Evolutionary conservation across 2,329 filamentous ascomycete genomes (phyloP).

Genomic region (Immersiporthe knoxdaviesiana): DNA sequence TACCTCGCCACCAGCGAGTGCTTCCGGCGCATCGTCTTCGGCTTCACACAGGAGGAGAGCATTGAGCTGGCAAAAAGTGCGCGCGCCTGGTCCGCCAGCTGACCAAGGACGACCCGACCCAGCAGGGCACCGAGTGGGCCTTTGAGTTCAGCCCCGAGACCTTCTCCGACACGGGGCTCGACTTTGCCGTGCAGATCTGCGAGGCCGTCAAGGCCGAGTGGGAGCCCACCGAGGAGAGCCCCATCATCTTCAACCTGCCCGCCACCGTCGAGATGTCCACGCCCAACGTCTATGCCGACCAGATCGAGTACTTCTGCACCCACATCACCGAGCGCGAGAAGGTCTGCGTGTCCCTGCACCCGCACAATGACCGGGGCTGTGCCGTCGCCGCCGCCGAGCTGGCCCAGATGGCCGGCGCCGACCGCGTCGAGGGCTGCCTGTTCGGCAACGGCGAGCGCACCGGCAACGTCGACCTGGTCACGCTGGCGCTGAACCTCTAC

Average conservation of each 20-base stretch:
- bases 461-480: constrained; percentile 94
- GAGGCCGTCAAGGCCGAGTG: constrained; percentile 93
- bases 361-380: constrained; percentile 92
- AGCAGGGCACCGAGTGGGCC: constrained; percentile 66
- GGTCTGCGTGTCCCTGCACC: constrained; percentile 86
- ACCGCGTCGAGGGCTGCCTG: constrained; percentile 90
- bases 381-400: constrained; percentile 88
- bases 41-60: constrained; percentile 80
- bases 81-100: constrained; percentile 84
- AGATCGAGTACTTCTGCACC: constrained; percentile 93
- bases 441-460: constrained; percentile 96
- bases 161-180: constrained; percentile 87
- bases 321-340: constrained; percentile 85
- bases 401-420: constrained; percentile 94
- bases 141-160: constrained; percentile 86
- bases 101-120: constrained; percentile 75
- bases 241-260: constrained; percentile 95
- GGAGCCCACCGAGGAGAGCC: constrained; percentile 77
- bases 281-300: constrained; percentile 93
- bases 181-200: constrained; percentile 82
- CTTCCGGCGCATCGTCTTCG: constrained; percentile 90
- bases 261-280: constrained; percentile 95
- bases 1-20: constrained; percentile 96
- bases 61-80: constrained; percentile 80
- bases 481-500: constrained; percentile 89